Evolutionary conservation across 306 rosid genomes (phyloP).

Genomic region (Fragaria iinumae): DNA sequence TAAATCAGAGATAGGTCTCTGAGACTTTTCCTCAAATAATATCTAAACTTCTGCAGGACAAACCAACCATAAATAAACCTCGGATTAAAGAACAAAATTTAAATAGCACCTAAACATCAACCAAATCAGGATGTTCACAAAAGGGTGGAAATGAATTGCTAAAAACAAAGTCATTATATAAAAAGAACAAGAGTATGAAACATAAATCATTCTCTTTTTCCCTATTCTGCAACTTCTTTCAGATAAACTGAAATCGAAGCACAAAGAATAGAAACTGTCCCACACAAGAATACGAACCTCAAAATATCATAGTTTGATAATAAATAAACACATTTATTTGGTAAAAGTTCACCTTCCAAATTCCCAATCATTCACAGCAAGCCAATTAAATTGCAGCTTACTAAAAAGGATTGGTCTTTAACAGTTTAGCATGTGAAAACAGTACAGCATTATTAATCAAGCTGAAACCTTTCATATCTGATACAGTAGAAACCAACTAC

Average conservation of each 20-base stretch:
- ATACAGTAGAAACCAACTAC: neutral
- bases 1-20: conserved; percentile 5
- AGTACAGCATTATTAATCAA: neutral
- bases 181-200: neutral
- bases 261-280: neutral
- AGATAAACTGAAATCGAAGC: neutral
- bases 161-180: neutral
- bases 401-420: neutral
- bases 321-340: neutral
- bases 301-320: neutral
- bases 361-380: neutral
- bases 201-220: neutral
- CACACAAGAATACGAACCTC: neutral
- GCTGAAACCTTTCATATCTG: neutral
- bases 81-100: neutral
- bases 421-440: neutral
- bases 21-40: neutral
- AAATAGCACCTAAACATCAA: neutral
- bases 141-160: conserved; percentile 2
- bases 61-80: neutral
- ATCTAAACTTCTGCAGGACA: neutral
- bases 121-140: neutral
- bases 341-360: neutral
- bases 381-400: neutral
- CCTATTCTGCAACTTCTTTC: neutral